A percentile compares a stretch with the other conserved stretches of the same genome.
Evolutionary conservation across 2,329 filamentous ascomycete species (phyloP).

Genomic region (Coniochaeta sp.): DNA sequence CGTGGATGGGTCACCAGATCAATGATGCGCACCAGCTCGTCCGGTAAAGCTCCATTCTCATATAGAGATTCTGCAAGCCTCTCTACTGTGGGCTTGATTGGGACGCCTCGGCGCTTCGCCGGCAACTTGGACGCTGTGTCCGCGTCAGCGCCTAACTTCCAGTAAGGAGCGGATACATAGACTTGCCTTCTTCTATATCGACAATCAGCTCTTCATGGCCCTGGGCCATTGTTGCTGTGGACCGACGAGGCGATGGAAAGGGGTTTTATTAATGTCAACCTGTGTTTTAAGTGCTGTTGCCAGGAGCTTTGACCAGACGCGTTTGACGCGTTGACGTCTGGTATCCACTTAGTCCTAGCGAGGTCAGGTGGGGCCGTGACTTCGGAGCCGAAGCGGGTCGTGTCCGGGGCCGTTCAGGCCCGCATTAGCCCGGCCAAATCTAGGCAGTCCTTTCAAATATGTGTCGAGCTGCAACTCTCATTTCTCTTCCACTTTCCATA

Average conservation of each 20-base stretch:
- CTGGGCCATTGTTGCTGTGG: not conserved
- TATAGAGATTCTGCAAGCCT: constrained; percentile 56
- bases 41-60: constrained; percentile 57
- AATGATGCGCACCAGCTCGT: constrained; percentile 55
- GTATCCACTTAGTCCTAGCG: not conserved
- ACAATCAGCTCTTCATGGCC: not conserved
- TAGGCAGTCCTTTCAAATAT: too few species aligned
- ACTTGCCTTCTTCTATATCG: not conserved
- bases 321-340: not conserved
- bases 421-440: too few species aligned
- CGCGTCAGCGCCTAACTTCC: constrained; percentile 7
- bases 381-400: not conserved
- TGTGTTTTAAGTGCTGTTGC: not conserved
- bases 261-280: too few species aligned
- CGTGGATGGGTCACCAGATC: constrained; percentile 60
- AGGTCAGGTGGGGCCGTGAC: not conserved
- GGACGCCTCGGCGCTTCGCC: constrained; percentile 57
- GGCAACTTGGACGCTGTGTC: constrained; percentile 49
- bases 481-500: too few species aligned
- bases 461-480: too few species aligned
- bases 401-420: too few species aligned
- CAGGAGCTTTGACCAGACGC: not conserved
- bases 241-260: too few species aligned
- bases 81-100: constrained; percentile 58
- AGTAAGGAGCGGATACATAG: not conserved